Percentiles rank a stretch among this genome's conserved stretches.
Evolutionary conservation across 768 basidiomycete genomes (phyloP).

Genomic region (Mycena floridula): DNA sequence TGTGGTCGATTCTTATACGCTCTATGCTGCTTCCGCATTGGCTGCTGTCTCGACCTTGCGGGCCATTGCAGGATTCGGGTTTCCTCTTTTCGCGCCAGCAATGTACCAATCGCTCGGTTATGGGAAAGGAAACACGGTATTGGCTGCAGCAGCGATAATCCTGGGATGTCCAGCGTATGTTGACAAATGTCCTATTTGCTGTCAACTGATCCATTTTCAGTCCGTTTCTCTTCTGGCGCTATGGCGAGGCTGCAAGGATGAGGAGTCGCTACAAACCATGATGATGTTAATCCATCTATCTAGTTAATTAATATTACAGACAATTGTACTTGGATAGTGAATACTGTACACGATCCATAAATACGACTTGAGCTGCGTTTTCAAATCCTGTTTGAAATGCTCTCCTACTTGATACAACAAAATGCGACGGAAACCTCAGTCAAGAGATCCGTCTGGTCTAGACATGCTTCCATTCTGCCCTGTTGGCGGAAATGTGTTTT

Average conservation of each 20-base stretch:
- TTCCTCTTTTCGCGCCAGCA: constrained; percentile 71
- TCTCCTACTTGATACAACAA: too few species aligned
- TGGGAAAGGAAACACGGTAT: constrained; percentile 62
- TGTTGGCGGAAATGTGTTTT: constrained; percentile 42
- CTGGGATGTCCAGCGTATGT: constrained; percentile 30
- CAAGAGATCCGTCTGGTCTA: constrained; percentile 37
- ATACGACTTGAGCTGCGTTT: too few species aligned
- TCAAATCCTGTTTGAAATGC: too few species aligned
- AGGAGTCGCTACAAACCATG: neutral
- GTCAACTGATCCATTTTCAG: neutral
- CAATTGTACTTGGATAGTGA: too few species aligned
- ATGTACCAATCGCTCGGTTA: constrained; percentile 60
- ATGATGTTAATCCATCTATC: too few species aligned
- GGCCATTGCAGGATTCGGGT: constrained; percentile 63
- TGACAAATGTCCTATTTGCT: neutral
- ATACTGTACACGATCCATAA: too few species aligned
- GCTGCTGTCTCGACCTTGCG: constrained; percentile 57
- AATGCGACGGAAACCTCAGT: constrained; percentile 18
- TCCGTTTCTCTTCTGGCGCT: neutral
- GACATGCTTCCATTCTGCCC: constrained; percentile 41
- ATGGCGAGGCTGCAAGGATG: neutral
- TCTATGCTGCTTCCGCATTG: constrained; percentile 51
- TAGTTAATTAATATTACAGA: too few species aligned
- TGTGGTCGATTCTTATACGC: constrained; percentile 58
- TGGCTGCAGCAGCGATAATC: constrained; percentile 50